Conservation (phyloP, 2,329 filamentous ascomycete genomes). For the Fusarium sp. region DNA sequence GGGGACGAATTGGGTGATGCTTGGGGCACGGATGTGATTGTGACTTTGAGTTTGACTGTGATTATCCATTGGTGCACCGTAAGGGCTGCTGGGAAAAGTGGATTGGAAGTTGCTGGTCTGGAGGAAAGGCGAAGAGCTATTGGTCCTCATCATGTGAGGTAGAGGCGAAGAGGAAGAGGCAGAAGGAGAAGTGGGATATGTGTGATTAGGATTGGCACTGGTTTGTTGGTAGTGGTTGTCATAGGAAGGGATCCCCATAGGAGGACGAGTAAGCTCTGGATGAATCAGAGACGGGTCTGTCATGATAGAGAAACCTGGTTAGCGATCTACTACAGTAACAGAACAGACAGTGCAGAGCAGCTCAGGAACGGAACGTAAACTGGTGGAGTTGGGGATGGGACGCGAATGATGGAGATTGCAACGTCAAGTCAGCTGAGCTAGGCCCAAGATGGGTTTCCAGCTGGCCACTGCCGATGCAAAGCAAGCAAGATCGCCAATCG, state of each 20-base stretch:
- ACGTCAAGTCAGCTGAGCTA: conserved; percentile 29
- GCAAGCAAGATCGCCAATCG: conserved; percentile 38
- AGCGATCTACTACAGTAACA: conserved; percentile 47
- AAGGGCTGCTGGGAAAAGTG: conserved; percentile 66
- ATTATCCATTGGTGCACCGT: conserved; percentile 59
- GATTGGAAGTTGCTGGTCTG: conserved; percentile 66
- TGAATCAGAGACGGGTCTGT: conserved; percentile 70
- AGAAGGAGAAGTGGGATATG: conserved; percentile 73
- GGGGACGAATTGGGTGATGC: conserved; percentile 77
- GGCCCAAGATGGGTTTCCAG: conserved; percentile 38
- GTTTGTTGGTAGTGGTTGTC: conserved; percentile 61
- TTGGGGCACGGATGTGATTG: conserved; percentile 70
- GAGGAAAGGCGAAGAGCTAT: conserved; percentile 76
- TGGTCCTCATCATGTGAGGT: conserved; percentile 62
- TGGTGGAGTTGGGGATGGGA: conserved; percentile 29
- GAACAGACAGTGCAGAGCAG: conserved; percentile 1
- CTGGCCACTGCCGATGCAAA: conserved; percentile 42
- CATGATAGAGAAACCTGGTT: conserved; percentile 49
- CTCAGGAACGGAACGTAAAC: conserved; percentile 6
- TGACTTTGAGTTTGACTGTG: conserved; percentile 52
- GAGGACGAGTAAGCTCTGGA: conserved; percentile 63
- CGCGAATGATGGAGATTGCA: conserved; percentile 18
- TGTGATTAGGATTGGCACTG: conserved; percentile 50
- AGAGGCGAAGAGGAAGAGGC: conserved; percentile 66
- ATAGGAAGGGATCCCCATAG: conserved; percentile 61